These are phyloP conservation scores for Microbotryum violaceum DNA, from an alignment of 1,284 basidiomycete genomes.

Conservation along the genomic window DNA sequence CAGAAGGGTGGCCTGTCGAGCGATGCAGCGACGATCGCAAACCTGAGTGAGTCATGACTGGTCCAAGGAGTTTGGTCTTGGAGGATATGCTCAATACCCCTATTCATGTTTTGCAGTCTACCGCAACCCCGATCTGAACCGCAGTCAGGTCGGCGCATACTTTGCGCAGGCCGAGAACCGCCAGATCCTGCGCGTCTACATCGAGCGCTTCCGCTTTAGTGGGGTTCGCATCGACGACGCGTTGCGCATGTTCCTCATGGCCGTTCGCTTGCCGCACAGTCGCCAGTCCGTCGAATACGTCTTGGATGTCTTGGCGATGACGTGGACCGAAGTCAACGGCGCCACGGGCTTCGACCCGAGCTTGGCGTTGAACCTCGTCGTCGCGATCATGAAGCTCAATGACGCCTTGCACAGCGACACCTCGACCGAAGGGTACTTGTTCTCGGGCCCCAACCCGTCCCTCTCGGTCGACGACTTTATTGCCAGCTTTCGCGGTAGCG, in stretches of 20 bases:
- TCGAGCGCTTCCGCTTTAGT: constrained; percentile 76
- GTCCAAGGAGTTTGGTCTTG: background rate
- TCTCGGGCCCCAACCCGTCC: constrained; percentile 31
- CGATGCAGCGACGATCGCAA: constrained; percentile 31
- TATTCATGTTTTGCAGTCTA: constrained; percentile 60
- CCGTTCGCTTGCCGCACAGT: constrained; percentile 62
- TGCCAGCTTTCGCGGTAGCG: constrained; percentile 65
- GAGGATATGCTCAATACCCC: constrained; percentile 41
- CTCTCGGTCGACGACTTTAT: constrained; percentile 68
- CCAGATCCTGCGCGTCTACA: constrained; percentile 67
- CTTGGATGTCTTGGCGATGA: constrained; percentile 62
- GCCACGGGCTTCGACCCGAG: constrained; percentile 42
- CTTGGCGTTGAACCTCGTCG: constrained; percentile 67
- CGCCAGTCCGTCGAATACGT: constrained; percentile 58
- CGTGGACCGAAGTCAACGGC: constrained; percentile 86
- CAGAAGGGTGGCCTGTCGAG: constrained; percentile 37
- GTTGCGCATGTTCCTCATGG: constrained; percentile 75
- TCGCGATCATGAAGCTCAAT: constrained; percentile 79
- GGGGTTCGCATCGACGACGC: constrained; percentile 81
- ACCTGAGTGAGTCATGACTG: constrained; percentile 17
- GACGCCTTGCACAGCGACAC: constrained; percentile 55
- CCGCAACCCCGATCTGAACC: constrained; percentile 74
- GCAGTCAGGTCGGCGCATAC: constrained; percentile 72
- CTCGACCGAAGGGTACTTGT: constrained; percentile 14
- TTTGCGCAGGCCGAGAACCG: constrained; percentile 61